A percentile compares a stretch with the other conserved stretches of the same genome.
Evolutionary conservation across 495 filamentous ascomycete species (phyloP).

Genomic region (Lichina pygmaea): DNA sequence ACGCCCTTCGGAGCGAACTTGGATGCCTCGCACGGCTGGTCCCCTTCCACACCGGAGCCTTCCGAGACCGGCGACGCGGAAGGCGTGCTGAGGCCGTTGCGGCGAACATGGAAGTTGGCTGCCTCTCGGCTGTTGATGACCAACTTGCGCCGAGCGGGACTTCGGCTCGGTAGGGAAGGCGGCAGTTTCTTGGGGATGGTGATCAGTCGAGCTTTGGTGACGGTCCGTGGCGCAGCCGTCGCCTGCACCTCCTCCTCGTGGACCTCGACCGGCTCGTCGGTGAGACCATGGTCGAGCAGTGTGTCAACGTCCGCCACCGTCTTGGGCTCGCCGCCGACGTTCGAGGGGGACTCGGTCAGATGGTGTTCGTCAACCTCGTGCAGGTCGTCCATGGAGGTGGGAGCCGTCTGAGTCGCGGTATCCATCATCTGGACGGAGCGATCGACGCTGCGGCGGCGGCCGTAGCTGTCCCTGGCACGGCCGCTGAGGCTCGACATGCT

Average conservation of each 20-base stretch:
- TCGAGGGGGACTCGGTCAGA: neutral
- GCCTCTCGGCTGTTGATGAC: neutral
- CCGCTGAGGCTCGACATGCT: constrained; percentile 6
- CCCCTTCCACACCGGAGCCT: too few species aligned
- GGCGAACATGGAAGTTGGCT: neutral
- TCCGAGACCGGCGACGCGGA: too few species aligned
- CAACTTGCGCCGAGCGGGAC: neutral
- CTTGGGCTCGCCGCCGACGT: neutral
- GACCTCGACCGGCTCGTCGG: neutral
- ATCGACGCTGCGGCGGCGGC: neutral
- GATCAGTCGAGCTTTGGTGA: constrained; percentile 36
- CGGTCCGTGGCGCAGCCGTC: constrained; percentile 2
- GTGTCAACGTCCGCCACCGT: neutral
- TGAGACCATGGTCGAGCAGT: neutral
- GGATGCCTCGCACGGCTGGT: too few species aligned
- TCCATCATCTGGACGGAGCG: neutral
- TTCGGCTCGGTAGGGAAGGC: constrained; percentile 32
- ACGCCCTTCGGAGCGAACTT: too few species aligned
- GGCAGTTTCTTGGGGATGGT: constrained; percentile 44
- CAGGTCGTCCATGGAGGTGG: neutral
- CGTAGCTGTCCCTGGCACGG: neutral
- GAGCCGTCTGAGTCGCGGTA: neutral
- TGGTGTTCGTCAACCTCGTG: neutral
- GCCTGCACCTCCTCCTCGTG: neutral
- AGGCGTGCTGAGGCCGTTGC: neutral